Evolutionary conservation across 192 early-diverging fungal genomes (phyloP), one percentile per base, ranked within the genome.

Genomic region (Ramicandelaber brevisporus): DNA sequence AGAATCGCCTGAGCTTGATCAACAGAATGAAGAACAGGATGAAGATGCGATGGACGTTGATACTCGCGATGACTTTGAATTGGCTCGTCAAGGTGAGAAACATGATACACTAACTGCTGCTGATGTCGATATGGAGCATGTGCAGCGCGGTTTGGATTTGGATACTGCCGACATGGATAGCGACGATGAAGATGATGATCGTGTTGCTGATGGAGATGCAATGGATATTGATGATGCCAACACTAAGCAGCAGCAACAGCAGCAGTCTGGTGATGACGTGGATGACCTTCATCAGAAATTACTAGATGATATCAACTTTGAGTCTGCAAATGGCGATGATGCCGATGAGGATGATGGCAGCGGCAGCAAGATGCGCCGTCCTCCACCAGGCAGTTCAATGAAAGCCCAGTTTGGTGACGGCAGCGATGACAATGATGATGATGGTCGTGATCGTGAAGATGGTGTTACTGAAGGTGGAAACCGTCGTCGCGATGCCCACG

Each of bases 131-230:
- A 57, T 50, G 34, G 50, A 59, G 38, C 46, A 65, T 40, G 56
- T 84, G 14, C 58, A 77, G 42, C 58, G 79, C 27, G 76, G 86
- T 33, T 63, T 80, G 17, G 54, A 69, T 25, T 53, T 63, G 55
- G 59, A 70, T 26, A 47, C 60, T 18, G 57, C 53, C 17, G 57
- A 57, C n/a, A 33, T 70, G 35, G 73, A 53, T 7, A 66, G 61
- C 5, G 67, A 66, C 30, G 65, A 69, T 14, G 65, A 76, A 27
- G 56, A 74, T 1, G 55, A 62, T 12, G 33, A 39, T 7, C 27
- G 48, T 26, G 51, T 49, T n/a, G 53, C 56, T 23, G 41, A 54
- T 13, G 35, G 40, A n/a, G 30, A 45, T 28, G 47, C n/a, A n/a
- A n/a, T n/a, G n/a, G n/a, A 11, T 11, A 11, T 56, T 25, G 77